These are phyloP conservation scores for Stephania japonica DNA, from an alignment of 164 flowering plant genomes.

Conservation along the genomic window DNA sequence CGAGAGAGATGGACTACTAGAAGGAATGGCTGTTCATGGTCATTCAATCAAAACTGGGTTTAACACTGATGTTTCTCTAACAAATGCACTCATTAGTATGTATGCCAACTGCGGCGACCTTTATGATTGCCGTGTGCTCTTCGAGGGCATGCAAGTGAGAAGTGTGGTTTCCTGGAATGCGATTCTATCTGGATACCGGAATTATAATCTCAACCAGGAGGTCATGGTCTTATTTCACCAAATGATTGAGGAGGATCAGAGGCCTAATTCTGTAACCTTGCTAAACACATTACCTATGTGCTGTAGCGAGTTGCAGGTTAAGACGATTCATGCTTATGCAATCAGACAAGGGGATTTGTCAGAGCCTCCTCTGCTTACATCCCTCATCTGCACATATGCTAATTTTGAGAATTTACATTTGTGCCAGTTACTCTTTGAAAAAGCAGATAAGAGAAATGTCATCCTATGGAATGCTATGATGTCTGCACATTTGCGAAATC, in stretches of 20 bases:
- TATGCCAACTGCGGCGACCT: conserved; percentile 42
- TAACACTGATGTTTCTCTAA: conserved; percentile 28
- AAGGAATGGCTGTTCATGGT: conserved; percentile 45
- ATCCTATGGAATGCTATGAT: conserved; percentile 54
- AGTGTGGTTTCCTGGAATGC: conserved; percentile 61
- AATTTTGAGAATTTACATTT: conserved; percentile 26
- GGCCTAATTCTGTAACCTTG: conserved; percentile 48
- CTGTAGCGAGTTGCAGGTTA: conserved; percentile 32
- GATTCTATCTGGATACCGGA: conserved; percentile 42
- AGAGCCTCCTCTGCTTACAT: conserved; percentile 41
- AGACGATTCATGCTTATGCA: conserved; percentile 46
- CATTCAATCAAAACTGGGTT: conserved; percentile 35
- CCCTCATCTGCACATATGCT: conserved; percentile 51
- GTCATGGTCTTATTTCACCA: conserved; percentile 25
- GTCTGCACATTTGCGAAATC: conserved; percentile 28
- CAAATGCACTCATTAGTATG: conserved; percentile 57
- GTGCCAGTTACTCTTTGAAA: conserved; percentile 34
- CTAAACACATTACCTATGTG: conserved; percentile 43
- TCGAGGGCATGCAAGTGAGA: conserved; percentile 36
- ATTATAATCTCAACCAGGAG: conserved; percentile 24
- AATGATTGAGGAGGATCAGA: conserved; percentile 37
- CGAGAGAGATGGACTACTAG: conserved; percentile 18
- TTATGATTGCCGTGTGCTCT: conserved; percentile 31
- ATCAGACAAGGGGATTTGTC: conserved; percentile 22
- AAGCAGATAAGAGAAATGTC: conserved; percentile 32